Evolutionary conservation across 306 rosid species (phyloP), one percentile per base, ranked within the genome.

Genomic region (Rubus idaeus): DNA sequence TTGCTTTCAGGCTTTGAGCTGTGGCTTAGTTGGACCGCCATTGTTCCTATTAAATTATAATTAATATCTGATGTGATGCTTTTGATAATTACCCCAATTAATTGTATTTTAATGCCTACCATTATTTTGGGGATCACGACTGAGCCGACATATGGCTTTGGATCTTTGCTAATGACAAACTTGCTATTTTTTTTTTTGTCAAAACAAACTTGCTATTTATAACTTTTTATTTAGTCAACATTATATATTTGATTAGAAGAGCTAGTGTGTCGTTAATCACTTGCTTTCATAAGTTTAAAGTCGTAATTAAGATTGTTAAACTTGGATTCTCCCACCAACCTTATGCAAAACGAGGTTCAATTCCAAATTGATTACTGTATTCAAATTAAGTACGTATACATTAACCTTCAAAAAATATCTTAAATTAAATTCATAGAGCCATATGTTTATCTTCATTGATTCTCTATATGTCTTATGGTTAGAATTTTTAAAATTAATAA

Each of bases 1-100:
- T 23, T 6, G 8, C 21, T 9, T 8, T 23, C 35, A 51, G 41
- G 8, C 21, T 9, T 8, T 23, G 46, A 51, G 41, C 23, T 60
- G 45, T 46, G 72, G 64, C 53, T 52, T 63, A 11, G 64, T 45
- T 78, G 67, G 73, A 78, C 58, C 71, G 77, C 46, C 11, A 41
- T 53, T 23, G 37, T 3, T 40, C 35, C 3, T 11, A 77, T 60
- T 63, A 37, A 78, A 8, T 16, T n/a, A 50, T 6, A 42, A 46
- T 52, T 4, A 39, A 40, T 14, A 30, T 30, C 35, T 30, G 56
- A 50, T 35, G 35, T 47, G 47, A 30, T 18, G 17, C 45, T 10
- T 42, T 49, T 42, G 30, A 39, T 67, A 1, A 9, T 10, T 13
- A 21, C 37, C 52, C 8, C 10, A 8, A 9, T 16, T 10, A 66